Evolutionary conservation across 331 rosid genomes (phyloP).

Genomic region (Arachis monticola): DNA sequence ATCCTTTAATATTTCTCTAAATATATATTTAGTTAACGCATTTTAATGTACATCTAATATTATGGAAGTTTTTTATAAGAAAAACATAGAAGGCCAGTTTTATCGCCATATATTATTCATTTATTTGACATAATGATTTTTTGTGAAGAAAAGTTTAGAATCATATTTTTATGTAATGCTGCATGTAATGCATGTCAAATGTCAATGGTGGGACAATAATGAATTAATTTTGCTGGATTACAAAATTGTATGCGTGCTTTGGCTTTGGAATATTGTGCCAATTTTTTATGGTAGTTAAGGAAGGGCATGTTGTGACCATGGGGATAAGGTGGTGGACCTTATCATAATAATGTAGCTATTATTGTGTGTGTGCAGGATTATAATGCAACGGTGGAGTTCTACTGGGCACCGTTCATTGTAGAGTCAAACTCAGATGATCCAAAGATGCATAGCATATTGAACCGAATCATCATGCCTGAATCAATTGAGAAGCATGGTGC

Average conservation of each 20-base stretch:
- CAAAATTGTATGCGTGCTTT: background rate
- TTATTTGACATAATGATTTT: slow-evolving; percentile 27
- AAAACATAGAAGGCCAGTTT: slow-evolving; percentile 13
- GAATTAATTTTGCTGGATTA: slow-evolving; percentile 8
- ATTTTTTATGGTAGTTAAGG: slow-evolving; percentile 4
- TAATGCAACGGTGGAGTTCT: slow-evolving; percentile 85
- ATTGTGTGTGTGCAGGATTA: slow-evolving; percentile 60
- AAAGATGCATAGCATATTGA: slow-evolving; percentile 74
- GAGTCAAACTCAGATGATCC: slow-evolving; percentile 98
- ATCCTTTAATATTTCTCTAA: too few relatives aligned
- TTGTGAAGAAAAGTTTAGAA: background rate
- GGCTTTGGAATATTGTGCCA: slow-evolving; percentile 17
- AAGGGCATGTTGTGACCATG: background rate
- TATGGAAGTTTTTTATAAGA: background rate
- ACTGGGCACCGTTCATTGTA: slow-evolving; percentile 96
- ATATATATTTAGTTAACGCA: too few relatives aligned
- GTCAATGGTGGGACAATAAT: slow-evolving; percentile 15
- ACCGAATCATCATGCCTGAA: slow-evolving; percentile 89
- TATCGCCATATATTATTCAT: background rate
- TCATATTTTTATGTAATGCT: background rate
- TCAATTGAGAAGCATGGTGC: slow-evolving; percentile 82
- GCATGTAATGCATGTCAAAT: background rate
- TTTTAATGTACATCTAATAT: too few relatives aligned
- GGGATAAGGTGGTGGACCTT: slow-evolving; percentile 6
- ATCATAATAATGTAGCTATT: background rate